Evolutionary conservation across 768 basidiomycete genomes (phyloP).

Genomic region (Dentipellis fragilis): DNA sequence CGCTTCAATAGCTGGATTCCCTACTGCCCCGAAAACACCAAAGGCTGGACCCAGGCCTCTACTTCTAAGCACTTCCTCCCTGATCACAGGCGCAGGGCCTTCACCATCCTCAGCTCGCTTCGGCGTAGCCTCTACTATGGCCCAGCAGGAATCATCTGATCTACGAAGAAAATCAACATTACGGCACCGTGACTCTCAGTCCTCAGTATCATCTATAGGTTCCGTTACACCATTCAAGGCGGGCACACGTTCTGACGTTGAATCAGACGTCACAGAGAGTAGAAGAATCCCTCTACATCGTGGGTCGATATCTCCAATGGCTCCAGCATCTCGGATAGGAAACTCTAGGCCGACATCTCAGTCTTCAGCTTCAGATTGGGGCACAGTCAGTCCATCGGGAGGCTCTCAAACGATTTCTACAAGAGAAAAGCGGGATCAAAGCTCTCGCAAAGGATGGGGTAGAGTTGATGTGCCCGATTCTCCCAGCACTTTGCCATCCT

Average conservation of each 20-base stretch:
- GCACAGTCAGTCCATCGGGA: slow-evolving; percentile 1
- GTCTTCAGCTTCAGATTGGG: slow-evolving; percentile 23
- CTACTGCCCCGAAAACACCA: slow-evolving; percentile 23
- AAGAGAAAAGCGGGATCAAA: slow-evolving; percentile 14
- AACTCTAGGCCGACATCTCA: slow-evolving; percentile 22
- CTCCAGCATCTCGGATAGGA: slow-evolving; percentile 17
- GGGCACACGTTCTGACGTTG: slow-evolving; percentile 36
- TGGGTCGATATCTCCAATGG: slow-evolving; percentile 64
- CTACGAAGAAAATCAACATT: slow-evolving; percentile 1
- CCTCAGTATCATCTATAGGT: slow-evolving; percentile 47
- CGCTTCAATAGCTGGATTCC: slow-evolving; percentile 27
- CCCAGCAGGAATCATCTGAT: neutral
- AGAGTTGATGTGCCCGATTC: slow-evolving; percentile 27
- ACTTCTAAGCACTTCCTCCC: slow-evolving; percentile 39
- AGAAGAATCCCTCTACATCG: slow-evolving; percentile 57
- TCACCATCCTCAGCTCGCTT: slow-evolving; percentile 12
- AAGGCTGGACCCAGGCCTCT: slow-evolving; percentile 59
- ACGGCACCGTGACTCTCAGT: slow-evolving; percentile 45
- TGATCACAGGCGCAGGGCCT: slow-evolving; percentile 15
- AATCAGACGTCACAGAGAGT: slow-evolving; percentile 45
- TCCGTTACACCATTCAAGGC: slow-evolving; percentile 24
- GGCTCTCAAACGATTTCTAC: slow-evolving; percentile 1
- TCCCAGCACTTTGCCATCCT: slow-evolving; percentile 27
- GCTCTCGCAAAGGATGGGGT: slow-evolving; percentile 22
- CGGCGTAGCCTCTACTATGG: slow-evolving; percentile 13